phyloP scores from a whole-genome alignment of 805 yeast genomes.

The Diddensiella caesifluorescens region DNA sequence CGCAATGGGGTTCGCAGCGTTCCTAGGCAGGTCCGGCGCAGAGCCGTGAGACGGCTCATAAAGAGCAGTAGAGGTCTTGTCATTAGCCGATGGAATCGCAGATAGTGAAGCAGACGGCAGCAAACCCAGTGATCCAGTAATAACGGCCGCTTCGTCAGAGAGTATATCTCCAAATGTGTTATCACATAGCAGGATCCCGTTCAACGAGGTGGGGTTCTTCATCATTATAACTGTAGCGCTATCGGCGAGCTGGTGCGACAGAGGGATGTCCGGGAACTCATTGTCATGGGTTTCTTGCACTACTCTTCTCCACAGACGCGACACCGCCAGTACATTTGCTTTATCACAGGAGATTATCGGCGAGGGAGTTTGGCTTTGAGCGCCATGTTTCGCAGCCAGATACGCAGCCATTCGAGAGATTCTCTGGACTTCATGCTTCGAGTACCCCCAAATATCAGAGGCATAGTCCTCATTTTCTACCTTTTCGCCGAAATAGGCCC shows the following conservation, averaged over 20 bases:
- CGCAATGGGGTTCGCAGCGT: constrained; percentile 88
- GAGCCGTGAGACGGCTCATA: constrained; percentile 99
- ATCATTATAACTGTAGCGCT: constrained; percentile 98
- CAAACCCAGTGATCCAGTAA: constrained; percentile 92
- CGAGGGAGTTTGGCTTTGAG: constrained; percentile 53
- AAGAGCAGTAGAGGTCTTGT: constrained; percentile 79
- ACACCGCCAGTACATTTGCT: constrained; percentile 92
- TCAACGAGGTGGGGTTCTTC: constrained; percentile 80
- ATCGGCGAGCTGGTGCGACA: constrained; percentile 91
- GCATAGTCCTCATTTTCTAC: constrained; percentile 81
- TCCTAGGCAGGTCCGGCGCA: constrained; percentile 94
- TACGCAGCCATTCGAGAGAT: constrained; percentile 97
- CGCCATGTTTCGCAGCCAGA: constrained; percentile 51
- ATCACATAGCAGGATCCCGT: constrained; percentile 84
- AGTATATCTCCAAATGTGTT: constrained; percentile 98
- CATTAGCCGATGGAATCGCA: constrained; percentile 85
- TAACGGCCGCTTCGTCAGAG: constrained; percentile 93
- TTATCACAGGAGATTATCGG: constrained; percentile 90
- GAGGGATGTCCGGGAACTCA: constrained; percentile 80
- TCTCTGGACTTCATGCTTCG: constrained; percentile 84
- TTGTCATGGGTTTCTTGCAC: constrained; percentile 72
- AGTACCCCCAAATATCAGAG: constrained; percentile 84
- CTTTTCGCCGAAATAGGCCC: constrained; percentile 89
- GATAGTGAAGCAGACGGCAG: constrained; percentile 93
- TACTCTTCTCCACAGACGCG: constrained; percentile 90